Conservation (phyloP, 345 rosid genomes). For the Dimocarpus longan region DNA sequence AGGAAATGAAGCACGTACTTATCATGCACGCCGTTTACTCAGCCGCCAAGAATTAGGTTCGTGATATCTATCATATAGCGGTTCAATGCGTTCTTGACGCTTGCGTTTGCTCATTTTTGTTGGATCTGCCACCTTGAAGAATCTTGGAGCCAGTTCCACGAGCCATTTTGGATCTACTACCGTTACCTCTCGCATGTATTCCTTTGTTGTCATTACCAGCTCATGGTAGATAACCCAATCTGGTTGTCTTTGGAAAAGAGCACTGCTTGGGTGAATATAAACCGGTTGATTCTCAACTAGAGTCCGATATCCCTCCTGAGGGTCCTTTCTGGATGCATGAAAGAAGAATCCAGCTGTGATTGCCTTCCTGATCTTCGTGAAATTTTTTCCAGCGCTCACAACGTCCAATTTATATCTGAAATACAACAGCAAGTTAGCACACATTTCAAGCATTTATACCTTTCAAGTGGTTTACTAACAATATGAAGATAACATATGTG, state of each 20-base stretch:
- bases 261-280: slow-evolving; percentile 88
- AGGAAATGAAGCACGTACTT: slow-evolving; percentile 4
- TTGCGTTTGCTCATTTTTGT: slow-evolving; percentile 91
- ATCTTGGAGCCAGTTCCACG: slow-evolving; percentile 84
- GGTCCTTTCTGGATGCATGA: slow-evolving; percentile 84
- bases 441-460: background rate
- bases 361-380: slow-evolving; percentile 78
- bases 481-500: background rate
- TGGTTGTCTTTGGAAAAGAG: slow-evolving; percentile 91
- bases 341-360: slow-evolving; percentile 92
- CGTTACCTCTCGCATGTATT: slow-evolving; percentile 89
- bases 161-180: slow-evolving; percentile 93
- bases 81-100: slow-evolving; percentile 84
- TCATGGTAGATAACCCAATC: slow-evolving; percentile 97
- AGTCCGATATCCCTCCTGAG: slow-evolving; percentile 84
- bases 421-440: background rate
- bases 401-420: slow-evolving; percentile 83
- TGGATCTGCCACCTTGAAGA: slow-evolving; percentile 85
- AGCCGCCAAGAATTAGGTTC: slow-evolving; percentile 94
- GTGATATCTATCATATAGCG: slow-evolving; percentile 83
- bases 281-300: slow-evolving; percentile 86
- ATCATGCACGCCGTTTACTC: slow-evolving; percentile 79
- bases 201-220: slow-evolving; percentile 92
- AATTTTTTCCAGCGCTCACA: slow-evolving; percentile 76
- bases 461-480: background rate